phyloP scores from a whole-genome alignment of 768 basidiomycete genomes.

The Phlebiopsis gigantea region DNA sequence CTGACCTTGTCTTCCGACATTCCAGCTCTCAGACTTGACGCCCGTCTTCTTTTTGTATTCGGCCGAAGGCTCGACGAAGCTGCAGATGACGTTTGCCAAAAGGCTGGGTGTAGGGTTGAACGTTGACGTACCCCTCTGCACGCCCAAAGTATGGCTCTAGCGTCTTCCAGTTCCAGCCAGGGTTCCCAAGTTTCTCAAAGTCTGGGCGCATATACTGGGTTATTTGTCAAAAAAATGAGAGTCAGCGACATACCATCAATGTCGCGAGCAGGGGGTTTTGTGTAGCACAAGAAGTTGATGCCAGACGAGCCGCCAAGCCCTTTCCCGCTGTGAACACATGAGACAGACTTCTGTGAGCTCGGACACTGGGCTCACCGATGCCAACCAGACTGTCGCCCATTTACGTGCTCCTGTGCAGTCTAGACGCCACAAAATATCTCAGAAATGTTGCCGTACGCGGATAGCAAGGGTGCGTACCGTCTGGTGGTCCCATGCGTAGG shows the following conservation, averaged over 20 bases:
- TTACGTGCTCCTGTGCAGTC: slow-evolving; percentile 7
- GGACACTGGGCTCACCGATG: not conserved
- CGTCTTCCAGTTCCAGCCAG: slow-evolving; percentile 24
- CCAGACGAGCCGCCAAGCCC: slow-evolving; percentile 14
- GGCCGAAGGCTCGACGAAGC: slow-evolving; percentile 7
- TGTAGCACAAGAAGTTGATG: slow-evolving; percentile 15
- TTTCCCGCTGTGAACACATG: slow-evolving; percentile 13
- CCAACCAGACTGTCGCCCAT: slow-evolving; percentile 3
- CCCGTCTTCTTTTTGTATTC: slow-evolving; percentile 2
- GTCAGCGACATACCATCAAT: slow-evolving; percentile 8
- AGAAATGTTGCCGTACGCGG: not conserved
- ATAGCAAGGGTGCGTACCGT: not conserved
- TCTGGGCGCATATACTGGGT: slow-evolving; percentile 6
- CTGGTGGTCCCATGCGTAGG: slow-evolving; percentile 11
- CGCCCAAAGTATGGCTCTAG: slow-evolving; percentile 17
- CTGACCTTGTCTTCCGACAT: slow-evolving; percentile 16
- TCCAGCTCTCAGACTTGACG: slow-evolving; percentile 18
- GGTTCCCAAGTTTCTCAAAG: slow-evolving; percentile 23
- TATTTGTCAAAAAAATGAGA: not conserved
- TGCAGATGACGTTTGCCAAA: not conserved
- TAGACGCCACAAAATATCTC: not conserved
- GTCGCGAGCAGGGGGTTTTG: slow-evolving; percentile 9
- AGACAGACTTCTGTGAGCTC: not conserved
- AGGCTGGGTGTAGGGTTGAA: not conserved
- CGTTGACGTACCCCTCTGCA: slow-evolving; percentile 14